Conservation (phyloP, 768 basidiomycete genomes). For the Mycena pura region DNA sequence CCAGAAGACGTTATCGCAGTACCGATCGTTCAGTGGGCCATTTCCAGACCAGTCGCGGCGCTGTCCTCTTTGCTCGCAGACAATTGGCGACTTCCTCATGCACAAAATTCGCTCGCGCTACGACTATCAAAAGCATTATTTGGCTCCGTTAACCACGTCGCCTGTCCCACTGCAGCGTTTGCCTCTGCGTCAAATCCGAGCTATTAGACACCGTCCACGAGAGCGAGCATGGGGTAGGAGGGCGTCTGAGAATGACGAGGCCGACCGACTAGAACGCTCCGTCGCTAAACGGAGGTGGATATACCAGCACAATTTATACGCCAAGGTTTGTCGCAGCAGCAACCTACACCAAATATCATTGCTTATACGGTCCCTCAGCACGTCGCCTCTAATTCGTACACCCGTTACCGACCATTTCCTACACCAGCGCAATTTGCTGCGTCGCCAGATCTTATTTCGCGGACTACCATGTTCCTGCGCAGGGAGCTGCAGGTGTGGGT, state of each 20-base stretch:
- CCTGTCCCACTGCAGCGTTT: constrained; percentile 45
- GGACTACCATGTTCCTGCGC: constrained; percentile 82
- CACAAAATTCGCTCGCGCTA: constrained; percentile 79
- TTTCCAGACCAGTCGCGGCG: constrained; percentile 73
- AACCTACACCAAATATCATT: neutral
- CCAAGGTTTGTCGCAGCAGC: constrained; percentile 66
- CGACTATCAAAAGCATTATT: constrained; percentile 83
- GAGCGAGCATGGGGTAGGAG: constrained; percentile 65
- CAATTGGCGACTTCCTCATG: constrained; percentile 76
- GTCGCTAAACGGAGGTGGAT: constrained; percentile 79
- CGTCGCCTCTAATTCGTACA: constrained; percentile 85
- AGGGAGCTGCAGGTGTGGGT: constrained; percentile 90
- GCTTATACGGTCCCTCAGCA: constrained; percentile 59
- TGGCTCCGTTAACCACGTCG: constrained; percentile 67
- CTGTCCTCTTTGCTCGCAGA: constrained; percentile 77
- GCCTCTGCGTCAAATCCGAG: constrained; percentile 35
- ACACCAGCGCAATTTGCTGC: constrained; percentile 83
- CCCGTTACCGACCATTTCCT: constrained; percentile 91
- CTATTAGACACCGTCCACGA: constrained; percentile 42
- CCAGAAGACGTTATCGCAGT: neutral
- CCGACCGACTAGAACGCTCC: constrained; percentile 77
- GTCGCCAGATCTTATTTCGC: constrained; percentile 74
- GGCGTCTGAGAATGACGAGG: constrained; percentile 57
- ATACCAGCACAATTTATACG: constrained; percentile 80
- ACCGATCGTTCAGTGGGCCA: neutral